Evolutionary conservation across 768 basidiomycete genomes (phyloP).

Genomic region (Amanita muscaria): DNA sequence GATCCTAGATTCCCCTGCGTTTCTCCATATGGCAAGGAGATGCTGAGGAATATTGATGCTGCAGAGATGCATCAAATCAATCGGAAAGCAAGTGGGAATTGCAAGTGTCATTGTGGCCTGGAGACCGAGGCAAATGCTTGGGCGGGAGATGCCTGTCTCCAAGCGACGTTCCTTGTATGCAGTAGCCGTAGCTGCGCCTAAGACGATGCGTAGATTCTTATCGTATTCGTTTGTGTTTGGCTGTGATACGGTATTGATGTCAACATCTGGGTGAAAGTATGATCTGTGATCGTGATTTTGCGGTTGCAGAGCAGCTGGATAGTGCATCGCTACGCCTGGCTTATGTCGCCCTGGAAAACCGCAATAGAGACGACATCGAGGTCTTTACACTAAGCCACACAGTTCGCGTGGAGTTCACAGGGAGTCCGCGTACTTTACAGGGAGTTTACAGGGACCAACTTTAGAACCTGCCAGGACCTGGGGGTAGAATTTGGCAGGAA

Average conservation of each 20-base stretch:
- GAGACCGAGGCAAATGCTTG: constrained; percentile 3
- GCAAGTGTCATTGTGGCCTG: neutral
- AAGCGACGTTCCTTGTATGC: neutral
- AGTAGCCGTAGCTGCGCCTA: neutral
- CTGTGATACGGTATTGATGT: neutral
- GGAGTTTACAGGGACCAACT: no score
- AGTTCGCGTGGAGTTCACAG: no score
- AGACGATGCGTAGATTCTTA: neutral
- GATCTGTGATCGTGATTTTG: neutral
- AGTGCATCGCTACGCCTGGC: neutral
- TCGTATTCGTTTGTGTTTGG: neutral
- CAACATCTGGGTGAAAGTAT: constrained; percentile 4
- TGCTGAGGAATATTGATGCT: constrained; percentile 4
- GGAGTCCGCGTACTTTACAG: no score
- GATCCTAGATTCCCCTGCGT: neutral
- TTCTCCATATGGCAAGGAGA: constrained; percentile 4
- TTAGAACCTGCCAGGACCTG: no score
- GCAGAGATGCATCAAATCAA: constrained; percentile 4
- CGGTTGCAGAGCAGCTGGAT: neutral
- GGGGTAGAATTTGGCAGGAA: no score
- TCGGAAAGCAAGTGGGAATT: constrained; percentile 6
- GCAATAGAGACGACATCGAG: constrained; percentile 1
- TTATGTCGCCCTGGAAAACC: neutral
- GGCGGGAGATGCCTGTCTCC: neutral
- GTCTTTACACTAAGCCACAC: no score